phyloP scores from a whole-genome alignment of 78 protist genomes.

The Tieghemostelium lacteum region DNA sequence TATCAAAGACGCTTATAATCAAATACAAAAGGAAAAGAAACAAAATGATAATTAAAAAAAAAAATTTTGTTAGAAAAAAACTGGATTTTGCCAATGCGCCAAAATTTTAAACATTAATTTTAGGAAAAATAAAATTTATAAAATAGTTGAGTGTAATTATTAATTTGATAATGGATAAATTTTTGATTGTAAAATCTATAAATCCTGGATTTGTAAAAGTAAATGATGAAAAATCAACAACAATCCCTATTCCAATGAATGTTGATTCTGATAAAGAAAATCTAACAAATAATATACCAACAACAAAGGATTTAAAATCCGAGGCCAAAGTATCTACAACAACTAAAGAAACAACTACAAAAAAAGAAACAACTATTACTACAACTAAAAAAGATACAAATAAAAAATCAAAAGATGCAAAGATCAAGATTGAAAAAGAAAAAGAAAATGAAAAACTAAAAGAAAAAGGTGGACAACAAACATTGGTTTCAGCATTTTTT shows the following conservation, averaged over 20 bases:
- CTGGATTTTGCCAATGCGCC: not conserved
- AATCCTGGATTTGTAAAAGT: not conserved
- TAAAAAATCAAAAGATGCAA: too few species aligned
- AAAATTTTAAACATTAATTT: too few species aligned
- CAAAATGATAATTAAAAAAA: too few species aligned
- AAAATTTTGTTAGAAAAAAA: too few species aligned
- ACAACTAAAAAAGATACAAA: not conserved
- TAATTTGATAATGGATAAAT: not conserved
- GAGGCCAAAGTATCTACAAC: not conserved
- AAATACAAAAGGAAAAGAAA: too few species aligned
- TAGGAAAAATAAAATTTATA: too few species aligned
- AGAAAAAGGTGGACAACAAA: not conserved
- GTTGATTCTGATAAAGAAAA: not conserved
- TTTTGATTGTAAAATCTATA: not conserved
- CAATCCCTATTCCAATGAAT: too few species aligned
- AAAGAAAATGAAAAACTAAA: not conserved
- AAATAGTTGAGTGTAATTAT: not conserved
- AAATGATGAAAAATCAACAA: not conserved
- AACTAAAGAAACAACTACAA: not conserved
- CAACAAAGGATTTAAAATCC: not conserved
- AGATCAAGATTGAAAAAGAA: too few species aligned
- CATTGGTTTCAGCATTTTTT: conserved; percentile 9
- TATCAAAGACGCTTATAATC: too few species aligned
- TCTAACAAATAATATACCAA: not conserved
- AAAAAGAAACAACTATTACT: not conserved